Evolutionary conservation across 805 yeast genomes (phyloP).

Genomic region (Maudiozyma turicensis): DNA sequence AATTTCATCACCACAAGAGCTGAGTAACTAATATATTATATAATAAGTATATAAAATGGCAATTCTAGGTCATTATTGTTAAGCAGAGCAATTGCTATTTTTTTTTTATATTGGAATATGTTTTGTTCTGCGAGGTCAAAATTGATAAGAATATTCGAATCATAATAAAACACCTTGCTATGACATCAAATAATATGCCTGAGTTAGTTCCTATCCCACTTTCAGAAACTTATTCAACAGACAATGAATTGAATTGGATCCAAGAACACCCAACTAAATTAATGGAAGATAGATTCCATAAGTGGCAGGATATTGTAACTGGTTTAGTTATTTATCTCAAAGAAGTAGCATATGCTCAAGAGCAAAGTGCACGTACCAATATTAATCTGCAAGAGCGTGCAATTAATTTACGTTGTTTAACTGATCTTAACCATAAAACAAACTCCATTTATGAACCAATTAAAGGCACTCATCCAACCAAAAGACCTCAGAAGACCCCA

Average conservation of each 20-base stretch:
- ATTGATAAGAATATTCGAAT: too few relatives aligned
- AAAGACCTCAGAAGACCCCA: slow-evolving; percentile 13
- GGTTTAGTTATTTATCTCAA: slow-evolving; percentile 58
- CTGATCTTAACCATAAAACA: slow-evolving; percentile 22
- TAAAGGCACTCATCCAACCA: slow-evolving; percentile 2
- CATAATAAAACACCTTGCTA: too few relatives aligned
- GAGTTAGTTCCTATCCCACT: background rate
- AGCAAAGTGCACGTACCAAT: slow-evolving; percentile 57
- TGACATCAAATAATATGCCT: background rate
- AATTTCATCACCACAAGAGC: too few relatives aligned
- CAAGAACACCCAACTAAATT: slow-evolving; percentile 61
- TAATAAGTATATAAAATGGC: too few relatives aligned
- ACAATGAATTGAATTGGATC: slow-evolving; percentile 8
- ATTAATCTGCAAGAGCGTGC: slow-evolving; percentile 57
- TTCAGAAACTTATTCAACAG: background rate
- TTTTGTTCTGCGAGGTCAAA: too few relatives aligned
- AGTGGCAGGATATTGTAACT: slow-evolving; percentile 69
- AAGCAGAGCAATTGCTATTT: too few relatives aligned
- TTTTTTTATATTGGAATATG: too few relatives aligned
- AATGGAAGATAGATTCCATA: slow-evolving; percentile 64
- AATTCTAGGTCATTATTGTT: too few relatives aligned
- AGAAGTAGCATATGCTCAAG: slow-evolving; percentile 70
- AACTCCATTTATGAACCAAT: slow-evolving; percentile 36
- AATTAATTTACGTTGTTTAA: slow-evolving; percentile 33
- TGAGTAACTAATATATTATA: too few relatives aligned